phyloP scores from a whole-genome alignment of 1,284 basidiomycete species.

The Tausonia pullulans region DNA sequence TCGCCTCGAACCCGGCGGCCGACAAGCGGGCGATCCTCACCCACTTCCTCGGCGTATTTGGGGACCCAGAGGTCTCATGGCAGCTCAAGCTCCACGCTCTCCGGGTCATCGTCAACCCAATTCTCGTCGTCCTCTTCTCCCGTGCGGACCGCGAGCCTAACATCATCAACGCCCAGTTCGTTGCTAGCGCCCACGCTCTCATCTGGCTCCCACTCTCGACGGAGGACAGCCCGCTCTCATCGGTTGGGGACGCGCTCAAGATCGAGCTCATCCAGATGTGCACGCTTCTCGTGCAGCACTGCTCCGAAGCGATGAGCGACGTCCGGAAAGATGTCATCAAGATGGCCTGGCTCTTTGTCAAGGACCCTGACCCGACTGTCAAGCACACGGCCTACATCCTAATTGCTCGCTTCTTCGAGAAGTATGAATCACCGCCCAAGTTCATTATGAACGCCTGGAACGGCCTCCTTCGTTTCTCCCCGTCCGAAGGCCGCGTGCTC shows the following conservation, averaged over 20 bases:
- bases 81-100: slow-evolving; percentile 77
- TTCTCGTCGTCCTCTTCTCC: slow-evolving; percentile 64
- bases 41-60: slow-evolving; percentile 78
- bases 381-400: slow-evolving; percentile 91
- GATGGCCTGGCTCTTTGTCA: slow-evolving; percentile 82
- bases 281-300: slow-evolving; percentile 77
- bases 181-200: slow-evolving; percentile 55
- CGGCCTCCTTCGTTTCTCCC: slow-evolving; percentile 72
- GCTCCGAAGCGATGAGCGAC: slow-evolving; percentile 62
- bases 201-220: slow-evolving; percentile 67
- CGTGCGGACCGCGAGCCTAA: slow-evolving; percentile 39
- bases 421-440: slow-evolving; percentile 82
- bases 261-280: slow-evolving; percentile 89
- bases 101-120: slow-evolving; percentile 80
- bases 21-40: slow-evolving; percentile 65
- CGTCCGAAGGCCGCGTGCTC: slow-evolving; percentile 60
- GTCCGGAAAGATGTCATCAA: slow-evolving; percentile 90
- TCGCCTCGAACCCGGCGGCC: slow-evolving; percentile 45
- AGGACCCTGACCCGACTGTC: slow-evolving; percentile 74
- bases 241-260: slow-evolving; percentile 66
- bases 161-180: slow-evolving; percentile 58
- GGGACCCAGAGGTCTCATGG: slow-evolving; percentile 54
- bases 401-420: slow-evolving; percentile 86
- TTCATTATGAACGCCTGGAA: slow-evolving; percentile 92
- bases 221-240: slow-evolving; percentile 40